phyloP scores from a whole-genome alignment of 129 eudicot genomes.

The Smallanthus sonchifolius region DNA sequence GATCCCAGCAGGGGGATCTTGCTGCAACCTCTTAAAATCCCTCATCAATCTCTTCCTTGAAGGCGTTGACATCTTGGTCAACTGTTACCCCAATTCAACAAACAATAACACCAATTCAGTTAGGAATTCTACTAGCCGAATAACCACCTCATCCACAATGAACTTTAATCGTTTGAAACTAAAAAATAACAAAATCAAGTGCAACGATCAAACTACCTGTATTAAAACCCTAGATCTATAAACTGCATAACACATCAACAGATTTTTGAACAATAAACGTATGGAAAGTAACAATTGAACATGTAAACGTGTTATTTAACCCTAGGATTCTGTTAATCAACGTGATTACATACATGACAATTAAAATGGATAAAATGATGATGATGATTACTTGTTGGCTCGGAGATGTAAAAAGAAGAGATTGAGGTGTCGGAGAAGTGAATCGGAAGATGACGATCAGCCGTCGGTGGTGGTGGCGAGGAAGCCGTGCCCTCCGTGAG shows the following conservation, averaged over 20 bases:
- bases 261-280: not conserved
- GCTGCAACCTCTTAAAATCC: constrained; percentile 83
- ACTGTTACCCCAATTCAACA: constrained; percentile 29
- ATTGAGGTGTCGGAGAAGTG: not conserved
- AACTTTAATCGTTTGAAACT: not conserved
- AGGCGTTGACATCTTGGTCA: constrained; percentile 70
- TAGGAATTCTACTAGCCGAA: not conserved
- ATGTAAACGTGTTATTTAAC: not conserved
- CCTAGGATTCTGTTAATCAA: constrained; percentile 14
- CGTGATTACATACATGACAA: constrained; percentile 10
- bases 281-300: not conserved
- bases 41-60: constrained; percentile 87
- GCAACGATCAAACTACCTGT: constrained; percentile 2
- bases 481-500: constrained; percentile 19
- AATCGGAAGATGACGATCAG: constrained; percentile 25
- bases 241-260: not conserved
- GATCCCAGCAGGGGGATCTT: constrained; percentile 88
- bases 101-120: constrained; percentile 20
- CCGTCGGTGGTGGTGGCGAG: constrained; percentile 18
- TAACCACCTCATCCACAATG: not conserved
- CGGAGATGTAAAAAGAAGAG: not conserved
- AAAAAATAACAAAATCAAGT: not conserved
- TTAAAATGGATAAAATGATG: not conserved
- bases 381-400: constrained; percentile 10
- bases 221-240: constrained; percentile 34